Base-by-base conservation (phyloP, 371 early-diverging fungal species). In the Syncephalastrum contaminatum region DNA sequence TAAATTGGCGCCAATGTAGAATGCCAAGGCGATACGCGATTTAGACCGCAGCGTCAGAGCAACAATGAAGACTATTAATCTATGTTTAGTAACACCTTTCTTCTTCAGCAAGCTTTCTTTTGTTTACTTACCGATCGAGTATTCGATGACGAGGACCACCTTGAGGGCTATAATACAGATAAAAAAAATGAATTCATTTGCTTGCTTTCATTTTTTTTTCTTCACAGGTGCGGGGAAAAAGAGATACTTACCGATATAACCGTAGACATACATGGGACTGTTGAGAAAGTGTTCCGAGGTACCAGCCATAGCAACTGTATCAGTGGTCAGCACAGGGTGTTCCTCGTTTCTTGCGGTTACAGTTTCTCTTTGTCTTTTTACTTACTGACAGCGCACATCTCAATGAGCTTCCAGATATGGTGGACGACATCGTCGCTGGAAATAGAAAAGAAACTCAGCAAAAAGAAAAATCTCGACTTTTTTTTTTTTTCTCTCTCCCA, bases 301-400 rank as follows among this genome's bases (percentile, higher is more conserved):
- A 46, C 74, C 70, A 54, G 78, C 78, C 78, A 77, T 77, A 13
- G 72, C 67, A 62, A 74, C 78, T 77, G 52, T 40, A 16, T 24
- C 41, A 53, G 5, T 44, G 46, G 36, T 30, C 10, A 30, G 12
- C 10, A 12, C 10, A 12, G n/a, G n/a, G n/a, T n/a, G n/a, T n/a
- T n/a, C n/a, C n/a, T n/a, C n/a, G n/a, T n/a, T n/a, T n/a, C n/a
- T n/a, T n/a, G n/a, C n/a, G n/a, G n/a, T n/a, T n/a, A 5, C 0
- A 30, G 12, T 30, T 0, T 6, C 36, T 30, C 36, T 30, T 30
- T 2, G 36, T 30, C 36, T 30, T 53, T 43, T 54, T 46, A 66
- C 71, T 62, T 70, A 77, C 78, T 74, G 49, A 77, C 72, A 54
- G 74, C 78, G 58, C 78, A 77, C 78, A 77, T 77, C 54, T 77